phyloP scores from a whole-genome alignment of 2,329 filamentous ascomycete genomes.

The Stemphylium beticola region DNA sequence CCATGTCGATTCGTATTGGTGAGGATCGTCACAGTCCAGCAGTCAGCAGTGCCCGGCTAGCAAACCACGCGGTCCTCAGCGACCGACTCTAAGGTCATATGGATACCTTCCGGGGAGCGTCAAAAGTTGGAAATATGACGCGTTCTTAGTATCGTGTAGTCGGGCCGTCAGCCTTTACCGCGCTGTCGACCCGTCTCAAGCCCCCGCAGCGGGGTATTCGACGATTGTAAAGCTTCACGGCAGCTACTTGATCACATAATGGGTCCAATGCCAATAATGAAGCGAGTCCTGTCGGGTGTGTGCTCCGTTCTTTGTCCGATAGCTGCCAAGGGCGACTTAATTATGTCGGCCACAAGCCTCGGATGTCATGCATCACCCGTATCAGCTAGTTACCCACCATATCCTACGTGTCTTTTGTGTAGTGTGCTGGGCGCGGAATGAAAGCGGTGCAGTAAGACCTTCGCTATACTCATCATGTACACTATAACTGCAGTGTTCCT shows the following conservation, averaged over 20 bases:
- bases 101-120: background rate
- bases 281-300: background rate
- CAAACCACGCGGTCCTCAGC: background rate
- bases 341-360: too few species aligned
- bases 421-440: too few species aligned
- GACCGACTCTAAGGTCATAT: background rate
- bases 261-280: background rate
- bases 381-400: too few species aligned
- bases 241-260: background rate
- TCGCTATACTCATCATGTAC: background rate
- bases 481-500: background rate
- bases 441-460: background rate
- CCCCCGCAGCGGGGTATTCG: conserved; percentile 9
- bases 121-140: background rate
- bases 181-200: background rate
- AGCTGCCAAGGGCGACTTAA: background rate
- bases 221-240: background rate
- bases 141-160: background rate
- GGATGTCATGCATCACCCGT: too few species aligned
- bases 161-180: background rate
- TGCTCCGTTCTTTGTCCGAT: background rate
- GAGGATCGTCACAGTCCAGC: background rate
- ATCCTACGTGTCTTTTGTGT: too few species aligned
- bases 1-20: too few species aligned
- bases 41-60: background rate